Conservation (phyloP, 805 yeast genomes). For the Wickerhamiella shivajii region DNA sequence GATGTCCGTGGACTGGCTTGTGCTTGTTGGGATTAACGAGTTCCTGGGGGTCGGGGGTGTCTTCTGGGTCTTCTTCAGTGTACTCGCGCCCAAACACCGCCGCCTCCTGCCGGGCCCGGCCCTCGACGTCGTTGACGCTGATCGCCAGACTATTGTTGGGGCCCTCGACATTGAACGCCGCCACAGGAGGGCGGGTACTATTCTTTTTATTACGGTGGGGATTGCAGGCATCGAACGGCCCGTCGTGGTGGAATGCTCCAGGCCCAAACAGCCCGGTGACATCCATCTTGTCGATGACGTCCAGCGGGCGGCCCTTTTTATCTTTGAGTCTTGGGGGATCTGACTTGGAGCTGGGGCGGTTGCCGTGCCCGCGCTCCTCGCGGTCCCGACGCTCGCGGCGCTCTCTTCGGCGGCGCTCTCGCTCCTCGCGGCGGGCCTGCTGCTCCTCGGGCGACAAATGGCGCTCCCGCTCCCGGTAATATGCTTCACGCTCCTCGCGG, state of each 20-base stretch:
- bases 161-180: constrained; percentile 92
- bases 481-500: constrained; percentile 14
- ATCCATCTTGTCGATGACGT: constrained; percentile 87
- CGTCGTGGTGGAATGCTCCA: constrained; percentile 94
- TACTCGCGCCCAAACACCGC: constrained; percentile 56
- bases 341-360: constrained; percentile 16
- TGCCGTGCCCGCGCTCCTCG: constrained; percentile 1
- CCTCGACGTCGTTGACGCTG: constrained; percentile 31
- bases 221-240: constrained; percentile 97
- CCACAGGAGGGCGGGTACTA: constrained; percentile 65
- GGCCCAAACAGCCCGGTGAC: constrained; percentile 91
- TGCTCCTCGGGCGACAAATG: constrained; percentile 12
- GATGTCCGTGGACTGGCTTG: constrained; percentile 67
- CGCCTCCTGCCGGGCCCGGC: constrained; percentile 36
- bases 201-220: constrained; percentile 75
- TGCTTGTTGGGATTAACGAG: constrained; percentile 61
- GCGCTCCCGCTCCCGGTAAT: constrained; percentile 12
- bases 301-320: constrained; percentile 51
- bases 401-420: constrained; percentile 13
- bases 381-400: constrained; percentile 1
- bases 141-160: constrained; percentile 81
- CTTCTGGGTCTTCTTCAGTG: constrained; percentile 11
- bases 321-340: constrained; percentile 9
- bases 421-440: constrained; percentile 12
- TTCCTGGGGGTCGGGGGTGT: constrained; percentile 24